Percentiles rank a stretch among this genome's conserved stretches.
These are phyloP conservation scores for Phoma herbarum DNA, from an alignment of 2,329 filamentous ascomycete genomes.

Conservation along the genomic window DNA sequence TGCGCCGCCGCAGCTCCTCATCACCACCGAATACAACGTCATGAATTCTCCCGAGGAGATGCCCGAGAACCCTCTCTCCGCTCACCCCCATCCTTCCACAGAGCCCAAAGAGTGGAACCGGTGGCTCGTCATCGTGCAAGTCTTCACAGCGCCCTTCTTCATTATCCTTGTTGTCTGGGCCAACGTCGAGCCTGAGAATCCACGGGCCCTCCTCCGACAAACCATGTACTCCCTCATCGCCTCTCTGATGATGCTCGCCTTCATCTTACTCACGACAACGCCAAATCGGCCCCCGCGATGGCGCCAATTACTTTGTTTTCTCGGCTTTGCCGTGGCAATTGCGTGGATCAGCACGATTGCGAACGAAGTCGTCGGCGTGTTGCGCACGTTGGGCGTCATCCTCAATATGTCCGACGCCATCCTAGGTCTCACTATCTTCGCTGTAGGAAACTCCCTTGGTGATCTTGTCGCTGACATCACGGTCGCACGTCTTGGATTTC, in stretches of 20 bases:
- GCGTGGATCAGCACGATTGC: constrained; percentile 97
- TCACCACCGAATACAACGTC: constrained; percentile 47
- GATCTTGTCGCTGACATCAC: constrained; percentile 96
- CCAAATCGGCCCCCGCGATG: constrained; percentile 73
- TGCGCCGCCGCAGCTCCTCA: constrained; percentile 40
- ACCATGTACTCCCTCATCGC: constrained; percentile 54
- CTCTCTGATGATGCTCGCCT: constrained; percentile 72
- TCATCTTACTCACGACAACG: constrained; percentile 74
- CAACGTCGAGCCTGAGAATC: constrained; percentile 68
- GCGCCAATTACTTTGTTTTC: constrained; percentile 81
- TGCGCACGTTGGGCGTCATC: constrained; percentile 93
- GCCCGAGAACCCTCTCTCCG: constrained; percentile 23
- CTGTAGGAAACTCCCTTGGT: constrained; percentile 92
- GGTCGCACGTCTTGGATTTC: constrained; percentile 89
- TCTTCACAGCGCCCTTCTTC: constrained; percentile 88
- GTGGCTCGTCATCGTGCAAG: constrained; percentile 86
- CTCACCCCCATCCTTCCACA: constrained; percentile 51
- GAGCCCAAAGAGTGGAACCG: constrained; percentile 76
- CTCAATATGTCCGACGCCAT: constrained; percentile 94
- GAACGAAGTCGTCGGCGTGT: constrained; percentile 91
- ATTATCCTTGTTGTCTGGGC: constrained; percentile 79
- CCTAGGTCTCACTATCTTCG: constrained; percentile 93
- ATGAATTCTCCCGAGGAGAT: constrained; percentile 50
- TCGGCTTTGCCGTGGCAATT: constrained; percentile 90
- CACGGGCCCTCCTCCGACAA: constrained; percentile 66